These are phyloP conservation scores for Eucalyptus dawsonii DNA, from an alignment of 345 rosid species.

Conservation along the genomic window DNA sequence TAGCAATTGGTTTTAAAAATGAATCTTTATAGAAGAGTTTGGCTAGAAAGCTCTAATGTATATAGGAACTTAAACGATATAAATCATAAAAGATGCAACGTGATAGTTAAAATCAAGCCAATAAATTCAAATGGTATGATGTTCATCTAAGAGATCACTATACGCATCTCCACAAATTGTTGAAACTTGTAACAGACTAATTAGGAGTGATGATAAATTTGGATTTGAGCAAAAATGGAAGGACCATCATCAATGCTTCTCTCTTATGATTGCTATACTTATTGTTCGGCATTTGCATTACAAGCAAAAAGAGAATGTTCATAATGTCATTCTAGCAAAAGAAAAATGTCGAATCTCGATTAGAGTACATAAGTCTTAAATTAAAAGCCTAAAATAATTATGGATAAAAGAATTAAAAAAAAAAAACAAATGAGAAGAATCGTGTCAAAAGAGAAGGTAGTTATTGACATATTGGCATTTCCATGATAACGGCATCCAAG, in stretches of 20 bases:
- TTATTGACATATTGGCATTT: background rate
- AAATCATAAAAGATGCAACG: background rate
- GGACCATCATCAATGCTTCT: rapidly evolving
- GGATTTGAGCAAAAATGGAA: background rate
- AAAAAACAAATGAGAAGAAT: too few relatives aligned
- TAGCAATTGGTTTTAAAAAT: too few relatives aligned
- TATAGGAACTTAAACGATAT: too few relatives aligned
- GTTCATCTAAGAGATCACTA: background rate
- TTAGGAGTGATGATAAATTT: background rate
- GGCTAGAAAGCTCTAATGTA: too few relatives aligned
- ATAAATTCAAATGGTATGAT: background rate
- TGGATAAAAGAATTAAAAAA: too few relatives aligned
- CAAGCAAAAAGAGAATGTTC: background rate
- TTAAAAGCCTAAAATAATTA: too few relatives aligned
- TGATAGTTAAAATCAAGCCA: background rate
- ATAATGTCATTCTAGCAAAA: too few relatives aligned
- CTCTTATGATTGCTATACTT: too few relatives aligned
- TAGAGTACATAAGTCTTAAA: too few relatives aligned
- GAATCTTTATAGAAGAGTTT: too few relatives aligned
- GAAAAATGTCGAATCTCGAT: too few relatives aligned
- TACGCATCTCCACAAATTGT: background rate
- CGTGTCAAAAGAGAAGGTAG: background rate
- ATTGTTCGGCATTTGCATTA: rapidly evolving
- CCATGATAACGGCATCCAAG: background rate
- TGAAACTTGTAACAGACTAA: background rate